Conservation (phyloP, 768 basidiomycete genomes). For the Filobasidium floriforme region DNA sequence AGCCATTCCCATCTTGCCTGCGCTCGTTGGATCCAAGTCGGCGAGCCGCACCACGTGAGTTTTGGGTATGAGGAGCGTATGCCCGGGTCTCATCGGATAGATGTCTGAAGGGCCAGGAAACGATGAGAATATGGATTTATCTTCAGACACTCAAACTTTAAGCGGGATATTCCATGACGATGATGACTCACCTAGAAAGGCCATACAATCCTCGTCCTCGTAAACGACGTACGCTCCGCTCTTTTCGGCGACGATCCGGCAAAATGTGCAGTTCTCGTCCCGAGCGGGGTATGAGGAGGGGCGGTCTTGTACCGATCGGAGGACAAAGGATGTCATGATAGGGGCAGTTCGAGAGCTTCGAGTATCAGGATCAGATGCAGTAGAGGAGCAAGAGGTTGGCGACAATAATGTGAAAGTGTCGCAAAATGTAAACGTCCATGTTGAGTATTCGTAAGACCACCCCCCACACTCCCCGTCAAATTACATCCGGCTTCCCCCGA, state of each 20-base stretch:
- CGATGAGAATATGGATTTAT: neutral
- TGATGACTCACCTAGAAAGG: slow-evolving; percentile 16
- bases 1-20: slow-evolving; percentile 21
- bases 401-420: no score
- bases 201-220: slow-evolving; percentile 19
- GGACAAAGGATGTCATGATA: slow-evolving; percentile 21
- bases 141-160: neutral
- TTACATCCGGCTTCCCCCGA: no score
- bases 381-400: no score
- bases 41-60: slow-evolving; percentile 19
- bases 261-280: slow-evolving; percentile 19
- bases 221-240: slow-evolving; percentile 17
- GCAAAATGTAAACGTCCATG: no score
- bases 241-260: slow-evolving; percentile 14
- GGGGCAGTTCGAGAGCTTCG: no score
- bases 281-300: slow-evolving; percentile 18
- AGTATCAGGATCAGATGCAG: no score
- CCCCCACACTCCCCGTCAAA: no score
- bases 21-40: slow-evolving; percentile 17
- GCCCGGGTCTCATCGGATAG: slow-evolving; percentile 22
- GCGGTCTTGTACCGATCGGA: slow-evolving; percentile 21
- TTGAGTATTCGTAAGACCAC: no score
- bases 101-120: slow-evolving; percentile 12
- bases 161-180: neutral
- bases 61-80: slow-evolving; percentile 26